A percentile compares a stretch with the other conserved stretches of the same genome.
Conservation (phyloP, 164 flowering plant species). For the Echeveria elegans region DNA sequence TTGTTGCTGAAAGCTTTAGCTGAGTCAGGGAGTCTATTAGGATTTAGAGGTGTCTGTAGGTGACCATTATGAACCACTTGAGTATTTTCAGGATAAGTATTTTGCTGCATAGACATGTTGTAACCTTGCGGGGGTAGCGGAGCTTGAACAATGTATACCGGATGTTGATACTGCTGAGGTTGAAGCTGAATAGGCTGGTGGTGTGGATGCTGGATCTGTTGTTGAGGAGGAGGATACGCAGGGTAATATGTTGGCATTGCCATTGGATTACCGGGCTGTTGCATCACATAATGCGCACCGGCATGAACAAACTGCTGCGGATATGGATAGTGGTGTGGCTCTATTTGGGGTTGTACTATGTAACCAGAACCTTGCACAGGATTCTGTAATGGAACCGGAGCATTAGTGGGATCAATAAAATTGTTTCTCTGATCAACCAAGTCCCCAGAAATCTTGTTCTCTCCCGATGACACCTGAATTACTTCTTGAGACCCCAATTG, state of each 20-base stretch:
- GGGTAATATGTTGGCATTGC: conserved; percentile 55
- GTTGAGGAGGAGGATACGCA: conserved; percentile 29
- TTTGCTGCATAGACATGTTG: conserved; percentile 21
- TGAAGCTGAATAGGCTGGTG: conserved; percentile 27
- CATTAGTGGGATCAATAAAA: conserved; percentile 32
- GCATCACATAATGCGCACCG: conserved; percentile 58
- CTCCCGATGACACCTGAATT: conserved; percentile 28
- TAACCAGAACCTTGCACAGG: conserved; percentile 48
- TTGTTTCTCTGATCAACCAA: conserved; percentile 16
- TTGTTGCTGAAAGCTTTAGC: conserved; percentile 27
- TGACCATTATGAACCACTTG: conserved; percentile 28
- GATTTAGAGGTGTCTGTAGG: conserved; percentile 41
- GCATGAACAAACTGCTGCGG: conserved; percentile 41
- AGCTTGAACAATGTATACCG: conserved; percentile 47
- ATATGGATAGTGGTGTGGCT: conserved; percentile 13
- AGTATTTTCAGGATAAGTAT: conserved; percentile 28
- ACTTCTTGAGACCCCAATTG: conserved; percentile 43
- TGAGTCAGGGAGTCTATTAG: conserved; percentile 26
- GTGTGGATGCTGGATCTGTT: conserved; percentile 21
- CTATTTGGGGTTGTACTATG: conserved; percentile 31
- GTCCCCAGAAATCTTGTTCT: conserved; percentile 27
- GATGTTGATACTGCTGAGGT: conserved; percentile 40
- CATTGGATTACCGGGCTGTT: conserved; percentile 34
- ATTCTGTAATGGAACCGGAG: conserved; percentile 31
- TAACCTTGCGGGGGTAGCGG: conserved; percentile 58